Evolutionary conservation across 345 rosid species (phyloP), one percentile per base, ranked within the genome.

Genomic region (Populus alba): DNA sequence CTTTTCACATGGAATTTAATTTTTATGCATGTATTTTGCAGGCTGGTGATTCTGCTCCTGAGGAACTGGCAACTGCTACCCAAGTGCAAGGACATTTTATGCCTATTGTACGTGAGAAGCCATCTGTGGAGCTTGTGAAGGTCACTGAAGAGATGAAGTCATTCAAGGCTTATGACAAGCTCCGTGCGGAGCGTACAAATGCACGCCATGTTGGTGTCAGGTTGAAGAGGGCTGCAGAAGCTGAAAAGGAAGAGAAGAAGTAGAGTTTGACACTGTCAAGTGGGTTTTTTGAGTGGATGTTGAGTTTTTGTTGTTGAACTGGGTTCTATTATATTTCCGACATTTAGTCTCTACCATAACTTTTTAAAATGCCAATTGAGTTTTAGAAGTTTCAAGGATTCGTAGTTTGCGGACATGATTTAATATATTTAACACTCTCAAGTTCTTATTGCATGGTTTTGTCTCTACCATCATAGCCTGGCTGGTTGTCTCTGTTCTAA

Each of bases 41-140:
- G 87, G 80, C 84, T 72, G 87, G 87, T 38, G 87, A 81, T 23
- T 78, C 84, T 69, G 72, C 84, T 39, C 72, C 81, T 7, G 84
- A 78, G 79, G 84, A 81, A 33, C 41, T 81, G 68, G 81, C 79
- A 3, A 81, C 72, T n/a, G 81, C 84, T 25, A 81, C 84, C 39
- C 87, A 84, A 75, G 84, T 84, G 27, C 87, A 84, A 65, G 87
- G 87, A 3, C 20, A 70, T 5, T 78, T 31, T 65, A 57, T 84
- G 87, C 87, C 87, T 17, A 84, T 81, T 75, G 80, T 41, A 13
- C 65, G 78, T 0, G 84, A 75, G 84, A 72, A 72, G 62, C 81
- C 87, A 31, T 27, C 80, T 0, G 84, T 84, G 68, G 84, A 74
- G 76, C 81, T 78, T 49, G 78, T 78, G n/a, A 81, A 73, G 78